Evolutionary conservation across 2,329 filamentous ascomycete genomes (phyloP), one percentile per base, ranked within the genome.

Genomic region (Ophiocordyceps camponoti-floridani): DNA sequence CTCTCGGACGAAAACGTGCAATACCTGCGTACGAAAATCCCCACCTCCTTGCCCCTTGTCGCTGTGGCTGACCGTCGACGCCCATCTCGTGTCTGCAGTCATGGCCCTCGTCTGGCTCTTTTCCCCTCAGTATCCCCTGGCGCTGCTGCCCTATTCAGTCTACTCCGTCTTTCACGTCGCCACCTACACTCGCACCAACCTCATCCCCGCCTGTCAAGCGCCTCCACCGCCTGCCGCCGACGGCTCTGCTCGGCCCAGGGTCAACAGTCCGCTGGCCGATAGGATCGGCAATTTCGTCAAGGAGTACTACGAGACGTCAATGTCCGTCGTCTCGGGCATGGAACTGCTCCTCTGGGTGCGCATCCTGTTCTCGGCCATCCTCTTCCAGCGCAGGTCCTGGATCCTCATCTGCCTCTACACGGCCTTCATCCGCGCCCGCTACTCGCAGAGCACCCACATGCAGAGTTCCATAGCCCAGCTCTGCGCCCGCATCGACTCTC

Each of bases 151-250:
- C 27, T 98, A 94, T 69, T 81, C 79, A 54, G 85, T 98, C 64
- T 98, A 96, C 76, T 96, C 89, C 47, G 66, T 96, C 64, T 98
- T 98, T 79, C 91, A 98, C 68, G 87, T 96, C 54, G 85, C 88
- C 49, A 96, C 91, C 52, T 98, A 98, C 68, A 84, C 84, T 52
- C 87, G 91, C 62, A 83, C 84, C 62, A 94, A 94, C 69, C 67
- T 98, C 52, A 83, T 98, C 55, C 91, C 91, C 48, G 86, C 84
- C 50, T 60, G 98, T 55, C 73, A 82, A 56, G 84, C 87, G 14
- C 73, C 79, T 47, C 64, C 73, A 33, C 59, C 75, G 13, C 63
- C 74, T 37, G 69, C 73, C 40, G 68, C 71, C 16, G 69, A 65
- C 50, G 69, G 72, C 48, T 82, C 77, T 66, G 67, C 69, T 31